These are phyloP conservation scores for Gelatoporia subvermispora DNA, from an alignment of 768 basidiomycete genomes.

Conservation along the genomic window DNA sequence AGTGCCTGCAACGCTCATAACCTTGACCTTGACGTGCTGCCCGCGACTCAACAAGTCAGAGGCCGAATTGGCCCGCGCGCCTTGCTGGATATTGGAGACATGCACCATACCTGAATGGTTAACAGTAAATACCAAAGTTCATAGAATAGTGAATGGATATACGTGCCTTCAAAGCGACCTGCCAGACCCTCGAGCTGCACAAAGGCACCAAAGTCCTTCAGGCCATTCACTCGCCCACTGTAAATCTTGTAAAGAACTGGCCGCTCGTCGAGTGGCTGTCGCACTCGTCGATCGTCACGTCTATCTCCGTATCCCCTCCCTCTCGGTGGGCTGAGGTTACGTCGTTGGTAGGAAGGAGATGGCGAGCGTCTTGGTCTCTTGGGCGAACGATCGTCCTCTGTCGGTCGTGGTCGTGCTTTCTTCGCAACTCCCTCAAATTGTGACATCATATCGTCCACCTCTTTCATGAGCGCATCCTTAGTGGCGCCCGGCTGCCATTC, in stretches of 20 bases:
- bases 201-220: conserved; percentile 97
- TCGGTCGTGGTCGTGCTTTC: conserved; percentile 44
- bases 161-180: conserved; percentile 85
- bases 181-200: conserved; percentile 82
- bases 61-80: conserved; percentile 81
- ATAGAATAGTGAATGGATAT: too few species aligned
- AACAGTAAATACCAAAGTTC: neutral
- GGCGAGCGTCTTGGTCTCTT: conserved; percentile 57
- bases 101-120: conserved; percentile 91
- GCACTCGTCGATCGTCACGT: conserved; percentile 36
- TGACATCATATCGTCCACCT: conserved; percentile 86
- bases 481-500: conserved; percentile 53
- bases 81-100: conserved; percentile 85
- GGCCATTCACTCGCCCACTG: conserved; percentile 72
- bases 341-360: conserved; percentile 42
- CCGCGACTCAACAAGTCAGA: conserved; percentile 81
- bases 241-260: conserved; percentile 96
- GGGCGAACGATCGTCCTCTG: conserved; percentile 36
- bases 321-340: conserved; percentile 57
- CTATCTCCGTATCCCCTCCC: conserved; percentile 43
- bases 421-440: conserved; percentile 65
- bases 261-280: conserved; percentile 61
- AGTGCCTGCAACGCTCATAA: conserved; percentile 84
- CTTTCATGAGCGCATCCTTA: conserved; percentile 82
- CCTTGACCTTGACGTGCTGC: conserved; percentile 91